These are phyloP conservation scores for Isatis tinctoria DNA, from an alignment of 345 rosid species.

Conservation along the genomic window DNA sequence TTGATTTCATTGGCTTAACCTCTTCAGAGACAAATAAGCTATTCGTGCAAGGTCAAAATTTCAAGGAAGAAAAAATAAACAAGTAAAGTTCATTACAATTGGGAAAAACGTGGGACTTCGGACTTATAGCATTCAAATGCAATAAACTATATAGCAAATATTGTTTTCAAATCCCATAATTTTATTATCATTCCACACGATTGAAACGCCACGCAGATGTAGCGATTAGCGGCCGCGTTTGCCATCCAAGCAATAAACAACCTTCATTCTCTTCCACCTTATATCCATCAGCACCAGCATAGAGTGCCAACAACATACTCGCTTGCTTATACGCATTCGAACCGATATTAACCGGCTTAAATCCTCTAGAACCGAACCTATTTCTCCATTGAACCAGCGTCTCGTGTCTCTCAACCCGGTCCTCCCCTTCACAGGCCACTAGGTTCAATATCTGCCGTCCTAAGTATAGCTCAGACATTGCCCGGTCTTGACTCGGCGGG, in stretches of 20 bases:
- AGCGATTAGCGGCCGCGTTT: slow-evolving; percentile 78
- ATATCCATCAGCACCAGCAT: slow-evolving; percentile 82
- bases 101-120: slow-evolving; percentile 17
- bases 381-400: slow-evolving; percentile 58
- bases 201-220: slow-evolving; percentile 82
- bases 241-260: slow-evolving; percentile 92
- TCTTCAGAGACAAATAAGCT: neutral
- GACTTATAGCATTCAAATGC: slow-evolving; percentile 11
- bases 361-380: slow-evolving; percentile 57
- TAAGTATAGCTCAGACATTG: slow-evolving; percentile 76
- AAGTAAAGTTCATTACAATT: neutral
- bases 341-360: slow-evolving; percentile 68
- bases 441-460: slow-evolving; percentile 82
- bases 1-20: neutral
- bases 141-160: slow-evolving; percentile 1
- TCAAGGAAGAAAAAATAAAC: neutral
- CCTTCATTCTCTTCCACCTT: slow-evolving; percentile 84
- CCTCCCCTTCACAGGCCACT: slow-evolving; percentile 81
- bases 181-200: neutral
- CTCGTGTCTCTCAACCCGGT: slow-evolving; percentile 82
- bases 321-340: slow-evolving; percentile 92
- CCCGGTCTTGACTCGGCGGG: slow-evolving; percentile 48
- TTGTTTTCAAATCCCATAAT: neutral
- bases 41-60: neutral
- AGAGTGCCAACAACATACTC: slow-evolving; percentile 71